These are phyloP conservation scores for Aulographum hederae DNA, from an alignment of 2,329 filamentous ascomycete genomes.

Conservation along the genomic window DNA sequence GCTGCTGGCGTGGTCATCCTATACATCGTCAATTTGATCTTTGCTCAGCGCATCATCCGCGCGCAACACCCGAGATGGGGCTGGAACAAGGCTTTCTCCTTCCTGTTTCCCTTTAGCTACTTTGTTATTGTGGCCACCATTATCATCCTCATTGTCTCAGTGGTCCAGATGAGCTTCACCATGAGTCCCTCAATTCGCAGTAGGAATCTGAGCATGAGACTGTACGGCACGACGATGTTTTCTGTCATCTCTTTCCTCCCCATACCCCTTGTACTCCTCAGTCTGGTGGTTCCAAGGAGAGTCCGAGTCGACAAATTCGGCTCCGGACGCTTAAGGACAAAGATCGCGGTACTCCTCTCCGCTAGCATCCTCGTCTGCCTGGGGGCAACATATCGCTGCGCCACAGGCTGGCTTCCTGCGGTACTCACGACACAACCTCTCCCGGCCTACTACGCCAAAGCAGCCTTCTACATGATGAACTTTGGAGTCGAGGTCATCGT, in stretches of 20 bases:
- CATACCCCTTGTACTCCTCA: conserved; percentile 33
- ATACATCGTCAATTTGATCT: conserved; percentile 62
- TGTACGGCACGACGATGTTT: conserved; percentile 43
- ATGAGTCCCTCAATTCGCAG: conserved; percentile 29
- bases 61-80: conserved; percentile 53
- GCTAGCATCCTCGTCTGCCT: conserved; percentile 42
- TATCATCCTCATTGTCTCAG: conserved; percentile 45
- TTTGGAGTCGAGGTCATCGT: conserved; percentile 57
- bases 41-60: conserved; percentile 56
- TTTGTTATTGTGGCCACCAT: conserved; percentile 39
- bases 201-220: conserved; percentile 44
- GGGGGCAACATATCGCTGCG: conserved; percentile 52
- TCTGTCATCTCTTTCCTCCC: conserved; percentile 49
- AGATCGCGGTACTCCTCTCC: conserved; percentile 44
- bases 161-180: conserved; percentile 50
- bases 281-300: conserved; percentile 27
- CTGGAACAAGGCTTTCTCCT: conserved; percentile 39
- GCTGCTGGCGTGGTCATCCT: conserved; percentile 57
- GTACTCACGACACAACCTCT: conserved; percentile 30
- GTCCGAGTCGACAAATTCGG: conserved; percentile 42
- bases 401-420: conserved; percentile 32
- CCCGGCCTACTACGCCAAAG: conserved; percentile 52
- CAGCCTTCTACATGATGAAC: conserved; percentile 65
- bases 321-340: conserved; percentile 44
- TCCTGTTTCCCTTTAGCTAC: conserved; percentile 40